Evolutionary conservation across 1,139 yeast species (phyloP).

Genomic region (Kodamaea sp.): DNA sequence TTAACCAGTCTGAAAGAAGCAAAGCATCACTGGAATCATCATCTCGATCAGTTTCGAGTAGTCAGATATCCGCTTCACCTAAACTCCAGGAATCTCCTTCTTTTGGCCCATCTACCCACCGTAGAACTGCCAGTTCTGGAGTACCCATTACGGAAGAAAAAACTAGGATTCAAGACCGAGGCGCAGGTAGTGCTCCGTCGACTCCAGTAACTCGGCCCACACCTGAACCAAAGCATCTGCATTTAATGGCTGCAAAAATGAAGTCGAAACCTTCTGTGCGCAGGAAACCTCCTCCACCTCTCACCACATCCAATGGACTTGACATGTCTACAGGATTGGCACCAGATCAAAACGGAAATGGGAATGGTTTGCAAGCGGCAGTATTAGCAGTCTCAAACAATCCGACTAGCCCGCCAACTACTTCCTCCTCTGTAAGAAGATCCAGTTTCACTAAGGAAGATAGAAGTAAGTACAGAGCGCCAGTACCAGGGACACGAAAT

Average conservation of each 20-base stretch:
- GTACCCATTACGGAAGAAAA: too few species aligned
- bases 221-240: conserved; percentile 8
- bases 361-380: conserved; percentile 38
- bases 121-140: conserved; percentile 4
- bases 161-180: background rate
- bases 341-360: conserved; percentile 5
- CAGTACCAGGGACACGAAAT: conserved; percentile 5
- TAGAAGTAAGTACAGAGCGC: conserved; percentile 8
- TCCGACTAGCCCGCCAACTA: conserved; percentile 24
- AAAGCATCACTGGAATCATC: background rate
- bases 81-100: conserved; percentile 27
- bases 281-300: conserved; percentile 42
- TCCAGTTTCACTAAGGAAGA: conserved; percentile 42
- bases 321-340: conserved; percentile 41
- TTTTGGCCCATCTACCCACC: conserved; percentile 3
- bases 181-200: conserved; percentile 4
- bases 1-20: conserved; percentile 46
- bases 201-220: conserved; percentile 5
- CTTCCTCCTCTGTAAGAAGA: conserved; percentile 23
- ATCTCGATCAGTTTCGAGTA: conserved; percentile 12
- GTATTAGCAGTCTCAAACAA: conserved; percentile 47
- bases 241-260: conserved; percentile 16
- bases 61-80: conserved; percentile 15
- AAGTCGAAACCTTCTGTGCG: conserved; percentile 17
- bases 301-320: conserved; percentile 21